These are phyloP conservation scores for Fusarium siculi DNA, from an alignment of 2,329 filamentous ascomycete genomes.

Conservation along the genomic window DNA sequence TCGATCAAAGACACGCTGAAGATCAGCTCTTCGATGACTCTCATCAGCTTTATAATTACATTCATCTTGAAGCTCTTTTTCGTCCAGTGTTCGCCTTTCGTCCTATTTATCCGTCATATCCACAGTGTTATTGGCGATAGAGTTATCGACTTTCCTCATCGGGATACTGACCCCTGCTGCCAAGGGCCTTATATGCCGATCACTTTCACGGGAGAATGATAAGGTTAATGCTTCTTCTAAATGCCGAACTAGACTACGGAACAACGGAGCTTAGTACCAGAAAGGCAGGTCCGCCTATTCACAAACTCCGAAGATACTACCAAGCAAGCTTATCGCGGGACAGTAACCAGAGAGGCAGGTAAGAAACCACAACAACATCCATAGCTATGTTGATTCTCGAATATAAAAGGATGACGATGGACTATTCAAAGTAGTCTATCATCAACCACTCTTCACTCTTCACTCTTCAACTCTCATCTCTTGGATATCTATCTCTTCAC, in stretches of 20 bases:
- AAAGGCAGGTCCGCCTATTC: constrained; percentile 18
- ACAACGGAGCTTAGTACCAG: constrained; percentile 16
- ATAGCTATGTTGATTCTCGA: neutral
- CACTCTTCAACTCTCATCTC: constrained; percentile 7
- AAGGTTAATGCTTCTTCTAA: constrained; percentile 18
- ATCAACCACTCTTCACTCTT: constrained; percentile 19
- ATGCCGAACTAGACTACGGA: constrained; percentile 25
- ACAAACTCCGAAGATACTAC: neutral
- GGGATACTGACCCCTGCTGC: constrained; percentile 16
- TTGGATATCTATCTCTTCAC: neutral
- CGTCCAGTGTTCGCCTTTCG: neutral
- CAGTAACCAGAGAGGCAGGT: constrained; percentile 12
- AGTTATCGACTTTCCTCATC: constrained; percentile 27
- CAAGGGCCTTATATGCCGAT: constrained; percentile 19
- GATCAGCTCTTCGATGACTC: accelerated
- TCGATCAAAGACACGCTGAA: neutral
- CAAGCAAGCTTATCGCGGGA: constrained; percentile 20
- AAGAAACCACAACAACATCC: neutral
- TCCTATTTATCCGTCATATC: constrained; percentile 1
- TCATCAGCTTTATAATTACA: neutral
- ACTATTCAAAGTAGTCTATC: neutral
- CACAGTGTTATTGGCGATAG: constrained; percentile 11
- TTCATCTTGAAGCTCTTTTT: neutral
- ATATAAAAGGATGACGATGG: constrained; percentile 9
- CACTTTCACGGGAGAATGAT: constrained; percentile 22